phyloP scores from a whole-genome alignment of 140 eudicot species.

The Oenanthe javanica region DNA sequence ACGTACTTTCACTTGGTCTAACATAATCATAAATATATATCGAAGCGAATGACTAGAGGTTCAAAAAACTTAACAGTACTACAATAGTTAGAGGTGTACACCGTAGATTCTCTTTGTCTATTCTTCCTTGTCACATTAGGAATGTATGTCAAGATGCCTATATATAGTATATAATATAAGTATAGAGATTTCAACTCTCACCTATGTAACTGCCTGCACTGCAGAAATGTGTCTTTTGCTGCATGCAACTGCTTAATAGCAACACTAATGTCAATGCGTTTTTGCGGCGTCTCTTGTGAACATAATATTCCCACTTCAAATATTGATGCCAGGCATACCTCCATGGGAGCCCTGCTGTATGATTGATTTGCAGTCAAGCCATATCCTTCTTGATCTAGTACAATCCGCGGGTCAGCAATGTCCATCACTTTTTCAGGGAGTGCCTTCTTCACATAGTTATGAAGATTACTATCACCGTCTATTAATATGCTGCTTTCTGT shows the following conservation, averaged over 20 bases:
- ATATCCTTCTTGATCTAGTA: background rate
- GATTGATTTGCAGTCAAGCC: background rate
- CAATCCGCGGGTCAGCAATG: background rate
- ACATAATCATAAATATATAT: too few relatives aligned
- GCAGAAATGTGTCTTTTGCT: background rate
- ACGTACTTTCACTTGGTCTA: too few relatives aligned
- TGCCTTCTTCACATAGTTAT: background rate
- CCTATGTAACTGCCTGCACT: background rate
- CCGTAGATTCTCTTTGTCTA: too few relatives aligned
- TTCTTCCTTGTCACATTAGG: too few relatives aligned
- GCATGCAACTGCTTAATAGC: too few relatives aligned
- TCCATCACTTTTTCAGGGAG: background rate
- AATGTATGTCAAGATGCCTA: too few relatives aligned
- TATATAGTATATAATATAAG: too few relatives aligned
- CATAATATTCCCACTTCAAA: background rate
- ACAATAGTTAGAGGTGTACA: too few relatives aligned
- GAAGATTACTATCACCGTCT: background rate
- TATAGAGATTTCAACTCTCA: too few relatives aligned
- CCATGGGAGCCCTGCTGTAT: background rate
- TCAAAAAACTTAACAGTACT: too few relatives aligned
- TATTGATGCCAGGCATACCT: background rate
- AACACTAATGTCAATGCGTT: too few relatives aligned
- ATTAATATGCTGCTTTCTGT: background rate
- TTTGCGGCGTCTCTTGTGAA: background rate
- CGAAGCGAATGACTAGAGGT: too few relatives aligned